Evolutionary conservation across 192 early-diverging fungal species (phyloP).

Genomic region (Helicostylum pulchrum): DNA sequence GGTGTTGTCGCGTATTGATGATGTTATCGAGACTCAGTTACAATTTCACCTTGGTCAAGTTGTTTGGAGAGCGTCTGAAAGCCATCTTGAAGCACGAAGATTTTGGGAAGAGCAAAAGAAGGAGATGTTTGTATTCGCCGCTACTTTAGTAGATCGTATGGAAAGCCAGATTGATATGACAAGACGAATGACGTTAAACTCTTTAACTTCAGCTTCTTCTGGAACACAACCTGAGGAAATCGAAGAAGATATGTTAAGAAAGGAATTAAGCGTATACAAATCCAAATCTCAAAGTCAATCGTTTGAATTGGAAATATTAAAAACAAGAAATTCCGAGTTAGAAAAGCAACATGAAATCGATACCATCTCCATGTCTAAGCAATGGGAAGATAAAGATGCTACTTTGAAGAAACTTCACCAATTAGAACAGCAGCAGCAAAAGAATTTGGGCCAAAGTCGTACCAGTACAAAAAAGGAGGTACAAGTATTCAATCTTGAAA

Average conservation of each 20-base stretch:
- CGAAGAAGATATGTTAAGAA: not conserved
- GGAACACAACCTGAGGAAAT: not conserved
- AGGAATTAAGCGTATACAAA: slow-evolving; percentile 1
- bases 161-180: not conserved
- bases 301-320: slow-evolving; percentile 7
- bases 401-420: not conserved
- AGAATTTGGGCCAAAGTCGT: not conserved
- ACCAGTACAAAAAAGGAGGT: not conserved
- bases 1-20: slow-evolving; percentile 3
- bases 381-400: slow-evolving; percentile 4
- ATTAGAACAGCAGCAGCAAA: not conserved
- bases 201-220: not conserved
- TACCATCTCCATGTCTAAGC: not conserved
- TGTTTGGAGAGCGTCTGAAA: slow-evolving; percentile 20
- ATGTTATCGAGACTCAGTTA: slow-evolving; percentile 16
- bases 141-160: slow-evolving; percentile 2
- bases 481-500: slow-evolving; percentile 2
- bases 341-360: slow-evolving; percentile 4
- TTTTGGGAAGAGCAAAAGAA: slow-evolving; percentile 24
- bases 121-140: slow-evolving; percentile 7
- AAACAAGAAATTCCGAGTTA: slow-evolving; percentile 3
- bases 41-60: slow-evolving; percentile 16
- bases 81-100: slow-evolving; percentile 12
- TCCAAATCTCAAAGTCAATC: not conserved
- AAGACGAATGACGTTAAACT: not conserved